Base-by-base conservation (phyloP, 2,329 filamentous ascomycete species). In the Cladosporium sp. region DNA sequence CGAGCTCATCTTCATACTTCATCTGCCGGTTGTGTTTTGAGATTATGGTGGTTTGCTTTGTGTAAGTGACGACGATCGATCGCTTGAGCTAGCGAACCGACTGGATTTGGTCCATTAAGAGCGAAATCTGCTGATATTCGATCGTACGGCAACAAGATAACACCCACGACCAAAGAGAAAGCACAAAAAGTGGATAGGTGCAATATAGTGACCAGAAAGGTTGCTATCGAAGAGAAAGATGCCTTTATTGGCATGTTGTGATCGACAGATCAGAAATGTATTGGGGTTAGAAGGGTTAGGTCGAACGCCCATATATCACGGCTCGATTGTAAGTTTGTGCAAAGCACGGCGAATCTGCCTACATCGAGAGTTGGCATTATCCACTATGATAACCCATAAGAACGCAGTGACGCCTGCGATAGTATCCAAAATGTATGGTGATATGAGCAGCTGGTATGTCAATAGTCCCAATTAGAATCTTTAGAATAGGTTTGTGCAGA, bases 51-150 rank as follows among this genome's bases (percentile, higher is more conserved):
- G 2, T 1, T n/a, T 40, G 1, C 16, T 4, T n/a, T 16, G 8
- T 3, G 0, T 1, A n/a, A 40, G 4, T 40, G 37, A 1, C 6
- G 5, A 40, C 6, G 1, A 40, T 14, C 1, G 2, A 6, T 7
- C 1, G n/a, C 5, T 2, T 7, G 3, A 3, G 7, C 10, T 18
- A 44, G n/a, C n/a, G 40, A 10, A 46, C 12, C 40, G 40, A 23
- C 8, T 21, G 2, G 14, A 21, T 12, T 46, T 8, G n/a, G 5
- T 2, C n/a, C n/a, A 46, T 4, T 8, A 23, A 21, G 21, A 21
- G 40, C n/a, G 40, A 11, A 1, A 23, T 46, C n/a, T 46, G 40
- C n/a, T 5, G 2, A 12, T 46, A 46, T 23, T 3, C n/a, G n/a
- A 11, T 5, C n/a, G 11, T 3, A 46, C 40, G 5, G 10, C n/a